phyloP scores from a whole-genome alignment of 768 basidiomycete species.

The Hebeloma cylindrosporum region DNA sequence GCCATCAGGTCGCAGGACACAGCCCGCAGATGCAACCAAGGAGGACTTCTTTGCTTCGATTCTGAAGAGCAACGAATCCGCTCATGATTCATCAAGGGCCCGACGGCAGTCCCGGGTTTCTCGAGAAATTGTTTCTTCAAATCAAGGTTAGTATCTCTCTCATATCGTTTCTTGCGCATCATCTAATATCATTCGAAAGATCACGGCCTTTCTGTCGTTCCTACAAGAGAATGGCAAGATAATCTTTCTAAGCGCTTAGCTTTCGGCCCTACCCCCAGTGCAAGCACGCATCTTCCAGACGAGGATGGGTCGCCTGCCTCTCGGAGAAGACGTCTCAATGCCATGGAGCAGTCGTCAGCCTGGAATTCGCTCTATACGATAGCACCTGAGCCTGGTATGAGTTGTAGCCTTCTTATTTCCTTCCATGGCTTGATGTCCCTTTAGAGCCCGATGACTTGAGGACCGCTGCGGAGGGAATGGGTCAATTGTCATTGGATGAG shows the following conservation, averaged over 20 bases:
- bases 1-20: conserved; percentile 62
- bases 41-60: conserved; percentile 81
- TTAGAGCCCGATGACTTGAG: conserved; percentile 42
- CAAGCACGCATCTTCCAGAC: conserved; percentile 24
- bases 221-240: conserved; percentile 80
- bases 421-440: conserved; percentile 1
- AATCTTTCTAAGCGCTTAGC: conserved; percentile 58
- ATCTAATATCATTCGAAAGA: conserved; percentile 37
- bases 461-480: conserved; percentile 57
- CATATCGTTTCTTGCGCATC: conserved; percentile 1
- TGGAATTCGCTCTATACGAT: conserved; percentile 66
- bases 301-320: conserved; percentile 35
- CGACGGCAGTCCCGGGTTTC: conserved; percentile 75
- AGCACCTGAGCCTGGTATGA: conserved; percentile 34
- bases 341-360: conserved; percentile 27
- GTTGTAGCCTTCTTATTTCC: background rate
- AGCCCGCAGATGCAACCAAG: conserved; percentile 63
- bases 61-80: conserved; percentile 54
- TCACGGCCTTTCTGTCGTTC: conserved; percentile 57
- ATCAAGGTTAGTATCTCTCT: conserved; percentile 42
- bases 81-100: conserved; percentile 56
- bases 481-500: conserved; percentile 73
- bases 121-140: conserved; percentile 78
- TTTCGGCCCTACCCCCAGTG: conserved; percentile 24
- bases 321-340: conserved; percentile 50